These are phyloP conservation scores for Talaromyces sp. DNA, from an alignment of 2,329 filamentous ascomycete genomes.

Conservation along the genomic window DNA sequence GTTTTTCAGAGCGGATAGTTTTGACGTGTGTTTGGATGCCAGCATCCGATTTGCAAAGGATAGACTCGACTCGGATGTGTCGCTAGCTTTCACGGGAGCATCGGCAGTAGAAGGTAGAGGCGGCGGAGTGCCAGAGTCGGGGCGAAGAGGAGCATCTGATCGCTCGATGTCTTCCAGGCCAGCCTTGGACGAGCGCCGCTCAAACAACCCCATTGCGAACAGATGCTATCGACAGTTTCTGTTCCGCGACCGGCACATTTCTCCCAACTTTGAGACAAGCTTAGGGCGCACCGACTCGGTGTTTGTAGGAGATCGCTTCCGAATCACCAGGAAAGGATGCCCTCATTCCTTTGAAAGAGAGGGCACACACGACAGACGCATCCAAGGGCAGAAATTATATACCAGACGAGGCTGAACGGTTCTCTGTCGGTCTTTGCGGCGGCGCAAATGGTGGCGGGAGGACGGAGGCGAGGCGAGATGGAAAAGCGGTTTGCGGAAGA, in stretches of 20 bases:
- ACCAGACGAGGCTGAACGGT: neutral
- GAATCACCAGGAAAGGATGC: neutral
- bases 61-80: conserved; percentile 4
- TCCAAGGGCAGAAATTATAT: neutral
- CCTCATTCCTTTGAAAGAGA: conserved; percentile 7
- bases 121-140: conserved; percentile 9
- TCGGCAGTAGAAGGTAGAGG: conserved; percentile 1
- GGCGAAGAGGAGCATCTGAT: conserved; percentile 9
- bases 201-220: conserved; percentile 27
- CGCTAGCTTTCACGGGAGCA: neutral
- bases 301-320: neutral
- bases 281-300: neutral
- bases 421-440: neutral
- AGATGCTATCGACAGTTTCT: conserved; percentile 9
- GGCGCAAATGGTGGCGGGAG: neutral
- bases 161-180: conserved; percentile 24
- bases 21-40: conserved; percentile 9
- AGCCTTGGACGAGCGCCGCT: conserved; percentile 23
- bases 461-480: neutral
- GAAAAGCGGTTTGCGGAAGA: neutral
- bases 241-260: conserved; percentile 6
- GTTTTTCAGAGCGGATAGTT: conserved; percentile 1
- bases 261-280: neutral
- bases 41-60: conserved; percentile 13
- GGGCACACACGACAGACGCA: neutral